Evolutionary conservation across 140 eudicot genomes (phyloP), one percentile per base, ranked within the genome.

Genomic region (Senecio squalidus): DNA sequence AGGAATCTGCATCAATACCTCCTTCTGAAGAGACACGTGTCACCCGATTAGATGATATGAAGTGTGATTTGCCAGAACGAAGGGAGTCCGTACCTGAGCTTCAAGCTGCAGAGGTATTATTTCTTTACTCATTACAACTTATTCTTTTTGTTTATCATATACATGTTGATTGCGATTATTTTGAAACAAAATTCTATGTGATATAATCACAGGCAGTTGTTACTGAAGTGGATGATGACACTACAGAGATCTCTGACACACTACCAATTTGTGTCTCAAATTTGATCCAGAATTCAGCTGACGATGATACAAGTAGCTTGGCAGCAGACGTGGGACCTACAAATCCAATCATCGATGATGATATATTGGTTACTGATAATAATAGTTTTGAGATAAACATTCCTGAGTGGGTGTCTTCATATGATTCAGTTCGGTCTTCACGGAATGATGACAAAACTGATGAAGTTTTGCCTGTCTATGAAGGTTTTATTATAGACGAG

Each of bases 381-480:
- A 60, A 58, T 50, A 60, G 27, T 63, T 7, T 61, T 18, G 81
- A 67, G 78, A 64, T 64, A 53, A 51, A 33, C 45, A 15, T 66
- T 62, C 48, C 61, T 23, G 73, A 82, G 52, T 54, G 72, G 56
- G 54, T 70, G 50, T 60, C 83, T 58, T 44, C 76, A 16, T 43
- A 55, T 15, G 44, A 7, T 24, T 50, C 80, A 13, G 62, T 49
- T 69, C 52, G 17, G 20, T 74, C 76, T 44, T 69, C 76, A 34
- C 68, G 49, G 34, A 61, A 39, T 30, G 66, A 71, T 66, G 80
- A 70, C 53, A 73, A 56, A 69, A 58, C 61, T 30, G 85, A 84
- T 66, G 76, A 80, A 62, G 56, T 62, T 45, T 57, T 73, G 72
- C 96, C 98, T 1, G 82, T 71, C 62, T 75, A 74, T 43, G 99